phyloP scores from a whole-genome alignment of 2,329 filamentous ascomycete species.

The Epicoccum nigrum region DNA sequence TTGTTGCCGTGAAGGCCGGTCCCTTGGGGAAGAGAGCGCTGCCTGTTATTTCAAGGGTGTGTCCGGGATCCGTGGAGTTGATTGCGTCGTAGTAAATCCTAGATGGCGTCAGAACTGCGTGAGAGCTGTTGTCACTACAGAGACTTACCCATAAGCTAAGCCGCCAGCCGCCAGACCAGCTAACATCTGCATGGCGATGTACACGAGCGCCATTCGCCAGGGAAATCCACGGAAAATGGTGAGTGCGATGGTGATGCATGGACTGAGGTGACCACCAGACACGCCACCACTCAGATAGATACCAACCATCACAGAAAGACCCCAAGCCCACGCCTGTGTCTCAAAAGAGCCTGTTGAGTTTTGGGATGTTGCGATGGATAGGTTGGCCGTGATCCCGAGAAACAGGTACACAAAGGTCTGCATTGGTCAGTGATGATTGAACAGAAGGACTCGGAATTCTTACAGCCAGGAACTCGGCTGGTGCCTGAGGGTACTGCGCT shows the following conservation, averaged over 20 bases:
- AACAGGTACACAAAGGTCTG: constrained; percentile 39
- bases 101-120: constrained; percentile 32
- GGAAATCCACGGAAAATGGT: constrained; percentile 66
- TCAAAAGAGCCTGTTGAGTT: constrained; percentile 46
- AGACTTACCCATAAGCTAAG: constrained; percentile 51
- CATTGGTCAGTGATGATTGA: constrained; percentile 31
- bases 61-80: constrained; percentile 60
- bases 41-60: constrained; percentile 45
- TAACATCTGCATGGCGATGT: constrained; percentile 59
- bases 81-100: constrained; percentile 59
- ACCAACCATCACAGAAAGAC: constrained; percentile 60
- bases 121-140: constrained; percentile 48
- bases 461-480: constrained; percentile 61
- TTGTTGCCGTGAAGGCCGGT: constrained; percentile 65
- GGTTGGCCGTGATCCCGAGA: constrained; percentile 59
- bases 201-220: constrained; percentile 57
- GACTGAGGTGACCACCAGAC: constrained; percentile 58
- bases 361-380: constrained; percentile 56
- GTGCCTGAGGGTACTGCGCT: constrained; percentile 58
- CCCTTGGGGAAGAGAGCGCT: constrained; percentile 65
- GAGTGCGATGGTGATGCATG: constrained; percentile 52
- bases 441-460: constrained; percentile 3
- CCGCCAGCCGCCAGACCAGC: constrained; percentile 57
- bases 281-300: constrained; percentile 56
- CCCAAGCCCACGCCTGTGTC: constrained; percentile 54